phyloP scores from a whole-genome alignment of 192 early-diverging fungal species.

The Coemansia sp. region DNA sequence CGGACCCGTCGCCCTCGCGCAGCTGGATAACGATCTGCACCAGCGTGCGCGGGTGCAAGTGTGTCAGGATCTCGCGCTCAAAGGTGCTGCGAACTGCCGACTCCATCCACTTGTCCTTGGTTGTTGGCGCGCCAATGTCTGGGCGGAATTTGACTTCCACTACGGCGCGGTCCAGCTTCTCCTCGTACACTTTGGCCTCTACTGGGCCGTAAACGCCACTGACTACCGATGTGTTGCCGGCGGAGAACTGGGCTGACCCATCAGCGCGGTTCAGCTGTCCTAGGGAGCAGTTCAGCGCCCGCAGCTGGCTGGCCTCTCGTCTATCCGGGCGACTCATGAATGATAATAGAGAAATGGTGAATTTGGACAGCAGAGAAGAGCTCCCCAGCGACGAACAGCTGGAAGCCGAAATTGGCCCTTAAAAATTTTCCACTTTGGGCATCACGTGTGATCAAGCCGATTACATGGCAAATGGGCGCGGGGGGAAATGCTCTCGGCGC shows the following conservation, averaged over 20 bases:
- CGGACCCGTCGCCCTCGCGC: conserved; percentile 80
- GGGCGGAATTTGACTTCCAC: conserved; percentile 80
- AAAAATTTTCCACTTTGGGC: background rate
- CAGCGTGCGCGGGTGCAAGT: conserved; percentile 81
- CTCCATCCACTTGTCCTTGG: conserved; percentile 76
- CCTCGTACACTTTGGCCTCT: conserved; percentile 82
- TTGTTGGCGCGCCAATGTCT: conserved; percentile 59
- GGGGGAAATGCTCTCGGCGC: background rate
- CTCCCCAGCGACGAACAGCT: no score
- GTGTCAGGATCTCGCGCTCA: conserved; percentile 71
- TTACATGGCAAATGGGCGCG: background rate
- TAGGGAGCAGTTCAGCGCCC: conserved; percentile 68
- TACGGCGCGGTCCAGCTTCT: conserved; percentile 82
- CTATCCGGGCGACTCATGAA: conserved; percentile 54
- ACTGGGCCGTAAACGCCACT: conserved; percentile 84
- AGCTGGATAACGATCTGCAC: conserved; percentile 88
- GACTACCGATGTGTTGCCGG: conserved; percentile 73
- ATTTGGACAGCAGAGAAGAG: background rate
- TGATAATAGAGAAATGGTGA: background rate
- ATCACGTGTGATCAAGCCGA: background rate
- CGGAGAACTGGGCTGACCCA: conserved; percentile 81
- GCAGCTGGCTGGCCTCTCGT: conserved; percentile 59
- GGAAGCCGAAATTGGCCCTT: background rate
- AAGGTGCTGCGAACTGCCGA: conserved; percentile 66
- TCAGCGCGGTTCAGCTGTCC: conserved; percentile 73